A percentile compares a stretch with the other conserved stretches of the same genome.
Conservation (phyloP, 179 eudicot genomes). For the Silene coronaria region DNA sequence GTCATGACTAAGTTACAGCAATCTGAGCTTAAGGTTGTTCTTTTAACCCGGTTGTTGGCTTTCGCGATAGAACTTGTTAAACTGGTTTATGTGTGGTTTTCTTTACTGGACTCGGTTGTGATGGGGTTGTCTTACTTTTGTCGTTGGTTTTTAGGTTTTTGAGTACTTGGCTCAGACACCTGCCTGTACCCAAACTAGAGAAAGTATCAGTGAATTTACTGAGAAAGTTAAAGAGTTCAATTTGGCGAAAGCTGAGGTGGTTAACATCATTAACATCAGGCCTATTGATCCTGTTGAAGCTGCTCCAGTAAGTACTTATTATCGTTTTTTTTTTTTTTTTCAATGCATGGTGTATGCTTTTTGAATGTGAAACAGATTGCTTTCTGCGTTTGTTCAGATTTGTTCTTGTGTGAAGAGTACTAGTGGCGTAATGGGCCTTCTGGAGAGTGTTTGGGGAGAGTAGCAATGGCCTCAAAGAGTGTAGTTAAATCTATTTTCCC, state of each 20-base stretch:
- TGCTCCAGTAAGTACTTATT: slow-evolving; percentile 42
- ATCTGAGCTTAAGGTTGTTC: slow-evolving; percentile 63
- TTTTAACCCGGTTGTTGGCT: neutral
- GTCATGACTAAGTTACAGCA: slow-evolving; percentile 48
- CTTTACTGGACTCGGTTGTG: neutral
- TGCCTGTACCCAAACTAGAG: slow-evolving; percentile 59
- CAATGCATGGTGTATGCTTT: neutral
- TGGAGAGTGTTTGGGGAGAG: neutral
- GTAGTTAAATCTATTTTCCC: neutral
- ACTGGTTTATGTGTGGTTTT: neutral
- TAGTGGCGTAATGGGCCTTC: too few species aligned
- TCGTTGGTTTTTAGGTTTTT: slow-evolving; percentile 45
- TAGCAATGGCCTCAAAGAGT: neutral
- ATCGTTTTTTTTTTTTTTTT: neutral
- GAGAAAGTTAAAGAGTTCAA: slow-evolving; percentile 41
- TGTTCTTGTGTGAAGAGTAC: neutral
- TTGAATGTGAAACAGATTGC: neutral
- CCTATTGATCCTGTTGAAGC: slow-evolving; percentile 50
- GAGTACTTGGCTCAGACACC: slow-evolving; percentile 62
- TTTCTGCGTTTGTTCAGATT: neutral
- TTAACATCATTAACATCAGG: slow-evolving; percentile 57
- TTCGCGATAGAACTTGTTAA: neutral
- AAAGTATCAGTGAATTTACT: slow-evolving; percentile 37
- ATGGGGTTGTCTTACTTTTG: neutral
- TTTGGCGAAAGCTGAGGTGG: slow-evolving; percentile 59